These are phyloP conservation scores for Mercurialis annua DNA, from an alignment of 345 rosid genomes.

Conservation along the genomic window DNA sequence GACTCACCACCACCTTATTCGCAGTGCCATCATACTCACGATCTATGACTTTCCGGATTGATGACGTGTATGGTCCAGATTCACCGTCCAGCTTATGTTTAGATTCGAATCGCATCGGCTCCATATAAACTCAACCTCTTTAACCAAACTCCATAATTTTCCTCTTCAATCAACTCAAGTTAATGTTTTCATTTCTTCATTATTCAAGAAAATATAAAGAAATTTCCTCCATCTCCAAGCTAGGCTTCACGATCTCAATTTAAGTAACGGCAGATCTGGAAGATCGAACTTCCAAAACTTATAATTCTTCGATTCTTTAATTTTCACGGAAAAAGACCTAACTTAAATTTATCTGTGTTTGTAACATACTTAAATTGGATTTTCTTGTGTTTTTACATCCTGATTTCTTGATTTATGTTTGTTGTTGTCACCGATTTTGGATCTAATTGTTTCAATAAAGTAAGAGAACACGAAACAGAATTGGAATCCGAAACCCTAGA, in stretches of 20 bases:
- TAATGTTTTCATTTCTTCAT: neutral
- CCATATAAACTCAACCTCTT: constrained; percentile 5
- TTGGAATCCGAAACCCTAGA: constrained; percentile 14
- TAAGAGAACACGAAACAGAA: constrained; percentile 11
- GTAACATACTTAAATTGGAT: neutral
- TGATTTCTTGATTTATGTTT: constrained; percentile 1
- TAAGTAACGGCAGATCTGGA: constrained; percentile 9
- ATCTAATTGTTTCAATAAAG: constrained; percentile 24
- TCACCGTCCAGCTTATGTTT: constrained; percentile 16
- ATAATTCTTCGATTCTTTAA: neutral
- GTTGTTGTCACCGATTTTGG: constrained; percentile 18
- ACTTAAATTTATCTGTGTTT: constrained; percentile 1
- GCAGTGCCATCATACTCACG: neutral
- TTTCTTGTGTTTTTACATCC: too few relatives aligned
- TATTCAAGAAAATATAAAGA: neutral
- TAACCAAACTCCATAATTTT: neutral
- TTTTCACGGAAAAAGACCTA: constrained; percentile 1
- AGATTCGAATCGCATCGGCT: constrained; percentile 33
- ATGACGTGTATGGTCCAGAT: constrained; percentile 87
- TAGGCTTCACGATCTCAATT: constrained; percentile 1
- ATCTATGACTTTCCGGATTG: constrained; percentile 33
- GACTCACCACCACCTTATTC: neutral
- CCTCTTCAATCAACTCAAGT: neutral
- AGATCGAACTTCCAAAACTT: neutral
- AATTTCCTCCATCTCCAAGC: neutral